These are phyloP conservation scores for Plectosphaerella plurivora DNA, from an alignment of 2,329 filamentous ascomycete species.

Conservation along the genomic window DNA sequence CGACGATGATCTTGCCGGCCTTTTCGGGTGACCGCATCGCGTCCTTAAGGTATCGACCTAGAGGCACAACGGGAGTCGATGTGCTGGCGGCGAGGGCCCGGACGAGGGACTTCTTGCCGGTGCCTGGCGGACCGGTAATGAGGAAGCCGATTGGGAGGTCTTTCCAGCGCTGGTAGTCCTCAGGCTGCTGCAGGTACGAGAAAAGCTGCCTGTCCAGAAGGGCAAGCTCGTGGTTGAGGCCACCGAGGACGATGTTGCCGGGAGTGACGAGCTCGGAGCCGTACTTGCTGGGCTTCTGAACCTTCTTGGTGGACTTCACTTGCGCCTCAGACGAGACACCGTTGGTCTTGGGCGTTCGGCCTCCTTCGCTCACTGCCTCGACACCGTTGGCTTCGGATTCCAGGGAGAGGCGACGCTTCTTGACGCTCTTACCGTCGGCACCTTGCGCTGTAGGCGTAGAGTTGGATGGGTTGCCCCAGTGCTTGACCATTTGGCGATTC, in stretches of 20 bases:
- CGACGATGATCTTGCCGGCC: slow-evolving; percentile 30
- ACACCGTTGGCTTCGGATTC: slow-evolving; percentile 11
- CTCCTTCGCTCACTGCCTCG: slow-evolving; percentile 6
- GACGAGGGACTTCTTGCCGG: slow-evolving; percentile 75
- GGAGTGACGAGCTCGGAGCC: slow-evolving; percentile 8
- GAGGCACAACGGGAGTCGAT: slow-evolving; percentile 67
- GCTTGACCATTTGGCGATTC: slow-evolving; percentile 36
- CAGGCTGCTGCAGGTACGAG: slow-evolving; percentile 3
- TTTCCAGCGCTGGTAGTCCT: slow-evolving; percentile 5
- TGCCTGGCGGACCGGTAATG: slow-evolving; percentile 74
- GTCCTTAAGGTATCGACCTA: slow-evolving; percentile 29
- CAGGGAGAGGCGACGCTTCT: slow-evolving; percentile 12
- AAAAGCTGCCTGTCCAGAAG: slow-evolving; percentile 7
- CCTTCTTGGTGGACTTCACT: slow-evolving; percentile 3
- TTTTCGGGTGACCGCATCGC: slow-evolving; percentile 22
- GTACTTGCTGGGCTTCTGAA: slow-evolving; percentile 10
- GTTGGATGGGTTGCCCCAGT: slow-evolving; percentile 24
- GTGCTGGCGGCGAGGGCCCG: slow-evolving; percentile 69
- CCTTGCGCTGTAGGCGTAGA: slow-evolving; percentile 7
- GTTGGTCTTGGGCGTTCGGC: slow-evolving; percentile 2
- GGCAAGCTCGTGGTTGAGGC: background rate
- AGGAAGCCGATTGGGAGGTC: slow-evolving; percentile 60
- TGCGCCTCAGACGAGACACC: slow-evolving; percentile 1
- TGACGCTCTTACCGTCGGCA: slow-evolving; percentile 15
- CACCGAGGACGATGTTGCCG: slow-evolving; percentile 9